phyloP scores from a whole-genome alignment of 805 yeast species.

The Wickerhamomyces alni region DNA sequence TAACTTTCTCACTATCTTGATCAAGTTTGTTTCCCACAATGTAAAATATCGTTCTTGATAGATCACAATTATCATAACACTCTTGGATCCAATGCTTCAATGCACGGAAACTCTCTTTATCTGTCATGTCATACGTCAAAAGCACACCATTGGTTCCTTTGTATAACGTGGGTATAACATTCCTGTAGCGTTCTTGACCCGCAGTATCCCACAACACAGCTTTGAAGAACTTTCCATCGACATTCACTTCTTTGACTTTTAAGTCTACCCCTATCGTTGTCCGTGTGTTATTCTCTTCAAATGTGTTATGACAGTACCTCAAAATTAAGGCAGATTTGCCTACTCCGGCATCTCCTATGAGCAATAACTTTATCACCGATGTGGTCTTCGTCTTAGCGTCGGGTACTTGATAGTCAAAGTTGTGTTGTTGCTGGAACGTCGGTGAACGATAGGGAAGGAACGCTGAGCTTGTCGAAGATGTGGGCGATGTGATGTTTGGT shows the following conservation, averaged over 20 bases:
- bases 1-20: constrained; percentile 27
- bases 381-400: constrained; percentile 15
- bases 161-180: constrained; percentile 38
- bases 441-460: not conserved
- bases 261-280: constrained; percentile 43
- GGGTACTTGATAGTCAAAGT: constrained; percentile 9
- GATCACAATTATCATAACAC: constrained; percentile 30
- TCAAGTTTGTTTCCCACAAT: constrained; percentile 42
- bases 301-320: constrained; percentile 34
- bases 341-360: constrained; percentile 42
- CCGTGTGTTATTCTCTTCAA: constrained; percentile 28
- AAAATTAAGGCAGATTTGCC: constrained; percentile 43
- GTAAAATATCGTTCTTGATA: constrained; percentile 30
- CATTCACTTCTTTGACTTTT: constrained; percentile 36
- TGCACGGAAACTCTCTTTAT: constrained; percentile 29
- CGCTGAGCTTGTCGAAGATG: not conserved
- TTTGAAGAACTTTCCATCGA: constrained; percentile 38
- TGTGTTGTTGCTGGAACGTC: constrained; percentile 10
- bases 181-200: constrained; percentile 43
- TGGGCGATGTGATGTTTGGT: not conserved
- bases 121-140: constrained; percentile 39
- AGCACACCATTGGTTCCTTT: constrained; percentile 42
- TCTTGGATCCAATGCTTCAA: constrained; percentile 38
- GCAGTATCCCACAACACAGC: constrained; percentile 46
- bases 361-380: constrained; percentile 28